Evolutionary conservation across 495 filamentous ascomycete species (phyloP).

Genomic region (Aspergillus campestris): DNA sequence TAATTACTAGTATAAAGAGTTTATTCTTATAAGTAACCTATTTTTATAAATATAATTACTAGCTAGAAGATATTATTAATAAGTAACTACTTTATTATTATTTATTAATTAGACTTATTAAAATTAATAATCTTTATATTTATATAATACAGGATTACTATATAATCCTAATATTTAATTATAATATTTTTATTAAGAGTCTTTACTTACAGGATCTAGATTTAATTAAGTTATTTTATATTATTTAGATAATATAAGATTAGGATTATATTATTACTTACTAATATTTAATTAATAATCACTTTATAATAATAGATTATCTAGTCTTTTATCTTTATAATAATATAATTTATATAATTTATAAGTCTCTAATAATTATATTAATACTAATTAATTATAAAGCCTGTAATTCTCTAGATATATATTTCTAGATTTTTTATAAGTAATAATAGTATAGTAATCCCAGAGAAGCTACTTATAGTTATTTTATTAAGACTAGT

Average conservation of each 20-base stretch:
- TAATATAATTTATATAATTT: neutral
- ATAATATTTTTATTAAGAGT: no score
- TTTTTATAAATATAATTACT: no score
- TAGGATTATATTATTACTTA: neutral
- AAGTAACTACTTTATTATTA: no score
- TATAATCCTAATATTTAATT: no score
- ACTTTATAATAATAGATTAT: neutral
- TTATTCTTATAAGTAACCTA: neutral
- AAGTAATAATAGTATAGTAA: neutral
- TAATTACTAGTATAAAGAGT: no score
- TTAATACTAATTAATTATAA: constrained; percentile 5
- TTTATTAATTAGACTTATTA: no score
- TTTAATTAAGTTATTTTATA: neutral
- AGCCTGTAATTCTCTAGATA: neutral
- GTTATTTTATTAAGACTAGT: no score
- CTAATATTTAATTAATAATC: neutral
- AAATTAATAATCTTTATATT: no score
- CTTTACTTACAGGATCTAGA: no score
- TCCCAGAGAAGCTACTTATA: no score
- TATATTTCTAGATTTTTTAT: neutral
- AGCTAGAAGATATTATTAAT: no score
- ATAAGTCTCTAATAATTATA: neutral
- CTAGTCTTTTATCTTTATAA: neutral
- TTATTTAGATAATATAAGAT: neutral
- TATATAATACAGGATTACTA: no score